A percentile compares a stretch with the other conserved stretches of the same genome.
These are phyloP conservation scores for Pelargonium citronellum DNA, from an alignment of 441 rosid species.

Conservation along the genomic window DNA sequence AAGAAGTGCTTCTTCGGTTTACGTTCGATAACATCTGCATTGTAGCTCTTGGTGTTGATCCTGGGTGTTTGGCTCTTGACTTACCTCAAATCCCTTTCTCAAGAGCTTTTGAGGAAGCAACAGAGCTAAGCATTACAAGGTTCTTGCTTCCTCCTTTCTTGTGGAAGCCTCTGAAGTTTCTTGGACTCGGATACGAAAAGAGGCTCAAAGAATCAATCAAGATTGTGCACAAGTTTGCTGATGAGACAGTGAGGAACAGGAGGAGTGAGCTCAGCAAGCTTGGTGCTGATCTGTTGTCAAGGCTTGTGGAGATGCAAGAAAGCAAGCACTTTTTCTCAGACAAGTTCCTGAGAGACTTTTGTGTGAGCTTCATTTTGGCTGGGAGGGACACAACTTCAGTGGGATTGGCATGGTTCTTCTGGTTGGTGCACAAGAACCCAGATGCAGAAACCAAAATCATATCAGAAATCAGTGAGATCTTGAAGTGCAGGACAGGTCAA, in stretches of 20 bases:
- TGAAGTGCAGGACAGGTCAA: conserved; percentile 9
- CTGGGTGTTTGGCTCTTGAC: conserved; percentile 54
- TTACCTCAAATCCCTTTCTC: conserved; percentile 61
- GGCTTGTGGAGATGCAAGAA: conserved; percentile 41
- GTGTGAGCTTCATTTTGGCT: conserved; percentile 60
- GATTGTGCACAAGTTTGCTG: conserved; percentile 53
- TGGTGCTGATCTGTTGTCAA: conserved; percentile 55
- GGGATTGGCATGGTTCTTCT: conserved; percentile 69
- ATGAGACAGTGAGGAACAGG: conserved; percentile 42
- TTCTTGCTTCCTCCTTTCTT: conserved; percentile 53
- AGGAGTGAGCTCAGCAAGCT: conserved; percentile 22
- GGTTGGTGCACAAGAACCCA: conserved; percentile 46
- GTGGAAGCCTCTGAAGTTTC: conserved; percentile 60
- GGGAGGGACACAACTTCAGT: conserved; percentile 78
- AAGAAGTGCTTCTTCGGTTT: conserved; percentile 57
- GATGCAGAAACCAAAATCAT: conserved; percentile 49
- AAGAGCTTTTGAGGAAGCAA: conserved; percentile 72
- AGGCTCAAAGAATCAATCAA: conserved; percentile 42
- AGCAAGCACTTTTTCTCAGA: conserved; percentile 26
- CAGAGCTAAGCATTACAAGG: conserved; percentile 49
- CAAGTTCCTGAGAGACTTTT: conserved; percentile 52
- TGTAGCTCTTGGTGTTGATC: conserved; percentile 61
- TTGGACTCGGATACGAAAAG: conserved; percentile 53
- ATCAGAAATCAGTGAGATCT: conserved; percentile 33
- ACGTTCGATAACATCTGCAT: conserved; percentile 69